phyloP scores from a whole-genome alignment of 2,329 filamentous ascomycete species.

The Diaporthe sp. region DNA sequence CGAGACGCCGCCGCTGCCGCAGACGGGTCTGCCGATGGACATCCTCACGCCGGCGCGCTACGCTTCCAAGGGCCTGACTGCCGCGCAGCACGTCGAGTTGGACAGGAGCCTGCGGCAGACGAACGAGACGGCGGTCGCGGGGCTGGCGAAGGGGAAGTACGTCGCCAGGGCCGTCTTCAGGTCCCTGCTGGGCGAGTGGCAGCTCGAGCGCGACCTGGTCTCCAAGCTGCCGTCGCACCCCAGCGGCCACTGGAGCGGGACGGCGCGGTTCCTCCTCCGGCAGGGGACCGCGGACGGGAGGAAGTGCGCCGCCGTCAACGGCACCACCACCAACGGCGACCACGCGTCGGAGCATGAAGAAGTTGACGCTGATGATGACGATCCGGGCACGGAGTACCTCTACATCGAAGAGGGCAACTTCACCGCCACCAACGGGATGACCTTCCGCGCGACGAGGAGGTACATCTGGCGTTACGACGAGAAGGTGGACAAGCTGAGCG shows the following conservation, averaged over 20 bases:
- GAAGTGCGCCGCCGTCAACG: conserved; percentile 42
- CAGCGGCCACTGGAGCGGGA: conserved; percentile 73
- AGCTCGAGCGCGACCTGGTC: conserved; percentile 65
- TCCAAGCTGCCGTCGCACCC: conserved; percentile 68
- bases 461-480: conserved; percentile 81
- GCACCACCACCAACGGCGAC: not conserved
- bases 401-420: conserved; percentile 77
- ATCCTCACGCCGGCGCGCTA: conserved; percentile 68
- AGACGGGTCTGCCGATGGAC: conserved; percentile 58
- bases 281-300: conserved; percentile 65
- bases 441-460: conserved; percentile 70
- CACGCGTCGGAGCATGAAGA: conserved; percentile 19
- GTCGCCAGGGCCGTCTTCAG: conserved; percentile 76
- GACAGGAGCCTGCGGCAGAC: conserved; percentile 58
- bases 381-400: conserved; percentile 68
- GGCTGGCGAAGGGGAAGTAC: conserved; percentile 59
- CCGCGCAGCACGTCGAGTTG: conserved; percentile 52
- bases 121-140: conserved; percentile 52
- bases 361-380: conserved; percentile 39
- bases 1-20: conserved; percentile 50
- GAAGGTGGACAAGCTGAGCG: conserved; percentile 67
- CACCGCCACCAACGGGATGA: conserved; percentile 63
- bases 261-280: conserved; percentile 72
- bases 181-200: conserved; percentile 77
- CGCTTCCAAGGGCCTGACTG: conserved; percentile 52